phyloP scores from a whole-genome alignment of 768 basidiomycete species.

The Vararia minispora region DNA sequence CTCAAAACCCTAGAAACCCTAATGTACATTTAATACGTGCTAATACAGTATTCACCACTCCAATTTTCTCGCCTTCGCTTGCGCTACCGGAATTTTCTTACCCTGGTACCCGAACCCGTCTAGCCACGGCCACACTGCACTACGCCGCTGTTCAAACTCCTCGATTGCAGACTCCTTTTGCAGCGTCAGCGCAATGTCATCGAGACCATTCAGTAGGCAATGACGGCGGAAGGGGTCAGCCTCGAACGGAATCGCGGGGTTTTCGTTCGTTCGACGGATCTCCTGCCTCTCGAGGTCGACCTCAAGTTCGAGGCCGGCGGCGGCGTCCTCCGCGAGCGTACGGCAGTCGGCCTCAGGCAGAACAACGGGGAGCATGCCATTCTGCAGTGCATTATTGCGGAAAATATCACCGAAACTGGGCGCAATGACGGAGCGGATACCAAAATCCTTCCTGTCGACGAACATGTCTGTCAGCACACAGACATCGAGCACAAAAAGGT shows the following conservation, averaged over 20 bases:
- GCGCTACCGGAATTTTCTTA: slow-evolving; percentile 52
- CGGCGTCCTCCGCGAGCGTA: slow-evolving; percentile 39
- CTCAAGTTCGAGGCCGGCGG: slow-evolving; percentile 38
- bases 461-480: slow-evolving; percentile 1
- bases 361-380: slow-evolving; percentile 49
- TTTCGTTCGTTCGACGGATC: slow-evolving; percentile 52
- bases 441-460: slow-evolving; percentile 39
- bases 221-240: slow-evolving; percentile 88
- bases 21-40: no score
- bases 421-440: slow-evolving; percentile 51
- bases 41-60: slow-evolving; percentile 58
- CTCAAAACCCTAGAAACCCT: no score
- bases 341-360: slow-evolving; percentile 38
- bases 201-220: slow-evolving; percentile 90
- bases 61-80: slow-evolving; percentile 38
- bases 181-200: slow-evolving; percentile 93
- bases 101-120: slow-evolving; percentile 90
- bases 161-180: slow-evolving; percentile 65
- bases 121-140: slow-evolving; percentile 85
- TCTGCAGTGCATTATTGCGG: slow-evolving; percentile 52
- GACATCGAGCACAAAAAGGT: not conserved
- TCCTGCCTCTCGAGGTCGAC: slow-evolving; percentile 52
- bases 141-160: slow-evolving; percentile 70
- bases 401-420: slow-evolving; percentile 57
- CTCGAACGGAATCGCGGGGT: slow-evolving; percentile 62